Percentiles rank a stretch among this genome's conserved stretches.
phyloP scores from a whole-genome alignment of 495 filamentous ascomycete genomes.

The Penicilliopsis zonata region DNA sequence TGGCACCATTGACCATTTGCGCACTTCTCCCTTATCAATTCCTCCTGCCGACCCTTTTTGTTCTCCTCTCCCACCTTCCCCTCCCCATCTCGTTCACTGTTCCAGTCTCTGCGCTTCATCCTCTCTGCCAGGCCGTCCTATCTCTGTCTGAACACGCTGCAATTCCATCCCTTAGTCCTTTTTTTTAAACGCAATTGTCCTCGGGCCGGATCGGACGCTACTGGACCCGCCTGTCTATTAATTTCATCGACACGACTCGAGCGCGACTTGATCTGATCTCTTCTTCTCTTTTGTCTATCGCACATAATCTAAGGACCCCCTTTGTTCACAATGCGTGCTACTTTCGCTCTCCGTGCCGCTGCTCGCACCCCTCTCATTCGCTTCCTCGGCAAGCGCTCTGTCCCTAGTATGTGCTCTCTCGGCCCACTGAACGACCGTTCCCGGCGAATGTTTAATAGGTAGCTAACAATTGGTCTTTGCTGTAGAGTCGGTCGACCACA shows the following conservation, averaged over 20 bases:
- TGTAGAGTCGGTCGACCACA: conserved; percentile 60
- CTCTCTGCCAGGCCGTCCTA: conserved; percentile 3
- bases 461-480: conserved; percentile 6
- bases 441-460: not conserved
- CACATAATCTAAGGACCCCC: conserved; percentile 2
- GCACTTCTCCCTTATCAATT: conserved; percentile 7
- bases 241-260: conserved; percentile 1
- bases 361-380: conserved; percentile 74
- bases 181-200: too few species aligned
- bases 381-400: conserved; percentile 79
- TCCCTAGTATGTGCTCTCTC: conserved; percentile 53
- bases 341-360: conserved; percentile 53
- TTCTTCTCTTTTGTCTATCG: not conserved
- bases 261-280: not conserved
- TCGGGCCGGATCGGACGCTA: conserved; percentile 20
- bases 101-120: conserved; percentile 3
- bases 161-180: conserved; percentile 3
- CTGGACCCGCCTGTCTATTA: conserved; percentile 13
- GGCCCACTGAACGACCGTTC: not conserved
- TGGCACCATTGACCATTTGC: conserved; percentile 10
- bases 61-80: conserved; percentile 8
- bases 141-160: conserved; percentile 4
- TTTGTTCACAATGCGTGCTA: conserved; percentile 47
- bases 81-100: conserved; percentile 5
- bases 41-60: conserved; percentile 9